These are phyloP conservation scores for Hamamelis virginiana DNA, from an alignment of 164 flowering plant genomes.

Conservation along the genomic window DNA sequence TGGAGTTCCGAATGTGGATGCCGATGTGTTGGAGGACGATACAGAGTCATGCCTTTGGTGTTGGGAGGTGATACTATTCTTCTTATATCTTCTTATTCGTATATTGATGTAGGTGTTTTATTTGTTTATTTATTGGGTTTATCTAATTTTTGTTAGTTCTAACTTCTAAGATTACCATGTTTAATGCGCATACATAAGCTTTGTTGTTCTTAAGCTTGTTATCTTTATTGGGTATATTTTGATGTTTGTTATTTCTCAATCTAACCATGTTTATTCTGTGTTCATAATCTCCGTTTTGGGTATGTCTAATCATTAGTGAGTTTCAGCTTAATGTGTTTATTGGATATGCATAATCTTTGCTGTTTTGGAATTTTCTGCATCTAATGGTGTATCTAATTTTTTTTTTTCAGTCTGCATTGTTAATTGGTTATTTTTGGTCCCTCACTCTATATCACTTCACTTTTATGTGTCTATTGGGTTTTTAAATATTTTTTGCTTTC, in stretches of 20 bases:
- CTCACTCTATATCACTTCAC: no score
- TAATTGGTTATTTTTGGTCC: no score
- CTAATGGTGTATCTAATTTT: no score
- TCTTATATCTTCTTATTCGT: neutral
- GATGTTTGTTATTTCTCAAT: neutral
- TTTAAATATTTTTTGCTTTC: no score
- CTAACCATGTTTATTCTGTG: neutral
- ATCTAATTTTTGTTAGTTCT: neutral
- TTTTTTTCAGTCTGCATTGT: no score
- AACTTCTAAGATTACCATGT: neutral
- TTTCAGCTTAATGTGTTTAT: neutral
- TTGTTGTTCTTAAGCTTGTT: neutral
- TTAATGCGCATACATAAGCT: neutral
- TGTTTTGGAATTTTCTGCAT: no score
- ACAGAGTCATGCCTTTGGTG: conserved; percentile 73
- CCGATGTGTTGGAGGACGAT: conserved; percentile 84
- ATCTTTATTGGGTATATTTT: neutral
- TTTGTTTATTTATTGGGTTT: neutral
- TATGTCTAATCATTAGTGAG: neutral
- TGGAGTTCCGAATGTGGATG: conserved; percentile 66
- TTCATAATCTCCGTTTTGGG: neutral
- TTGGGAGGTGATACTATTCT: conserved; percentile 73
- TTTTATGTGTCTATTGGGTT: no score
- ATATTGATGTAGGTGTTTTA: neutral
- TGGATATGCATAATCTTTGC: no score